Conservation (phyloP, 371 early-diverging fungal species). For the Apophysomyces sp. region DNA sequence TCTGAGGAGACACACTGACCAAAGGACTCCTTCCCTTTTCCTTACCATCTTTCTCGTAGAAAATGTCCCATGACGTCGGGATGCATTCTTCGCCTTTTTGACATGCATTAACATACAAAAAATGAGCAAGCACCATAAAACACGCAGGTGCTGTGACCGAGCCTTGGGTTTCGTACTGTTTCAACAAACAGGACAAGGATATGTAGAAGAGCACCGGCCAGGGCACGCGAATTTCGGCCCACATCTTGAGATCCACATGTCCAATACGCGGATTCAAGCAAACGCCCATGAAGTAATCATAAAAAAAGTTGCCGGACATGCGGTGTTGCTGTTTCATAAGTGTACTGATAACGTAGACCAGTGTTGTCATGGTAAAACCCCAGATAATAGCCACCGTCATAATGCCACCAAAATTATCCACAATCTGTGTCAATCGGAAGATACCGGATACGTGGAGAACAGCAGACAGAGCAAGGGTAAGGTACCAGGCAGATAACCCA, state of each 20-base stretch:
- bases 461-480: conserved; percentile 42
- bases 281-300: conserved; percentile 81
- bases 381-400: conserved; percentile 58
- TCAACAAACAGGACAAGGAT: conserved; percentile 62
- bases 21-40: too few species aligned
- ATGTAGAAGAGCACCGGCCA: conserved; percentile 76
- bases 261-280: conserved; percentile 77
- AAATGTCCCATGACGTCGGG: conserved; percentile 72
- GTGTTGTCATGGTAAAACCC: conserved; percentile 53
- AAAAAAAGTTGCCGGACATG: conserved; percentile 74
- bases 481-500: conserved; percentile 57
- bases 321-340: conserved; percentile 47
- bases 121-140: conserved; percentile 76
- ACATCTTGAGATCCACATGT: conserved; percentile 81
- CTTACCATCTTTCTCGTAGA: conserved; percentile 59
- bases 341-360: conserved; percentile 36
- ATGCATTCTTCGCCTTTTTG: conserved; percentile 81
- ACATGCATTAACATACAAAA: conserved; percentile 72
- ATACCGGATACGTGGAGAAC: conserved; percentile 50
- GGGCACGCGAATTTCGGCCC: conserved; percentile 79
- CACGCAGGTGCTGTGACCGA: conserved; percentile 65
- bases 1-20: neutral
- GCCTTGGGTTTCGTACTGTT: conserved; percentile 68
- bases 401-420: conserved; percentile 62
- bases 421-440: conserved; percentile 54